Base-by-base conservation (phyloP, 2,329 filamentous ascomycete genomes). In the Aspergillus novofumigatus region DNA sequence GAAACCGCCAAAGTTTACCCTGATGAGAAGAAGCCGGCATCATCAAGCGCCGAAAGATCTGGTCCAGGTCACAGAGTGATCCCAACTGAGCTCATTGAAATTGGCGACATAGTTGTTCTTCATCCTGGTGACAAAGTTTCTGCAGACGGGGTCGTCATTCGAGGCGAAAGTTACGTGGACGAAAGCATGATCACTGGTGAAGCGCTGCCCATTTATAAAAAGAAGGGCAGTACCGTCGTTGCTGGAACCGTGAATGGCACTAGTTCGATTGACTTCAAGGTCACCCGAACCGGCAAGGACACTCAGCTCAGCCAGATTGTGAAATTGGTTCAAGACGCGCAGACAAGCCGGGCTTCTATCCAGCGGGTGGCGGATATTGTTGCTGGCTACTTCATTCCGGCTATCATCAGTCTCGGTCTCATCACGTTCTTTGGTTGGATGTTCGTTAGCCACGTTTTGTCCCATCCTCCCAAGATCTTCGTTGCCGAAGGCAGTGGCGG, bases 101-200 rank as follows among this genome's bases (percentile, higher is more conserved):
- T 96, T 10, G 92, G 92, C 48, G 94, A 99, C 71, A 85, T 99
- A 63, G 92, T 97, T 57, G 86, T 97, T 60, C 83, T 99, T 55
- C 89, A 91, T 55, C 94, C 94, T 6, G 94, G 94, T 54, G 94
- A 97, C 77, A 97, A 97, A 78, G 91, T 99, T 57, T 93, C 94
- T 1, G 93, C 93, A 1, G 94, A 99, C 71, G 94, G 94, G 50
- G 82, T 86, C 8, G 84, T 99, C 53, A 91, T 91, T 55, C 86
- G 89, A 53, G 94, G 94, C 32, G 91, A 97, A 74, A 96, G 91
- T 38, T 96, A 95, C 68, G 85, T 97, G 23, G 92, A 99, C 64
- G 94, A 99, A 77, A 96, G 92, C 70, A 97, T 97, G 93, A 92
- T 99, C 51, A 99, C 94, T 5, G 94, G 94, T 63, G 94, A 99